A percentile compares a stretch with the other conserved stretches of the same genome.
Evolutionary conservation across 805 yeast species (phyloP).

Genomic region (Maudiozyma saulgeensis): DNA sequence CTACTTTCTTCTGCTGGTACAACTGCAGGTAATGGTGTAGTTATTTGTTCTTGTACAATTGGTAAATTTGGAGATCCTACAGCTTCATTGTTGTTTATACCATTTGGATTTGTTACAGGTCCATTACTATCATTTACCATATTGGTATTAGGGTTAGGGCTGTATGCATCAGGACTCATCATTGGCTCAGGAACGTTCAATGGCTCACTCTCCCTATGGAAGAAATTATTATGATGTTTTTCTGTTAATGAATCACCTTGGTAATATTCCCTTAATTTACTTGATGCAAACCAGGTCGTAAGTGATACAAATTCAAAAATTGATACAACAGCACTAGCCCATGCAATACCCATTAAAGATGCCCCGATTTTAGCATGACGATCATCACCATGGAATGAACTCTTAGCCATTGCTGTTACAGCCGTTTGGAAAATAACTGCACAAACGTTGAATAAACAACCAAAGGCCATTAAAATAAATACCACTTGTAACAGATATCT

Average conservation of each 20-base stretch:
- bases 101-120: background rate
- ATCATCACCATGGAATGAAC: conserved; percentile 48
- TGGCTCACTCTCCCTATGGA: conserved; percentile 7
- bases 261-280: background rate
- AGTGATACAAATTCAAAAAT: conserved; percentile 8
- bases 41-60: background rate
- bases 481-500: conserved; percentile 44
- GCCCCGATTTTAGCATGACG: conserved; percentile 44
- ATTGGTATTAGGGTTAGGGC: conserved; percentile 1
- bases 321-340: conserved; percentile 54
- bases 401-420: conserved; percentile 61
- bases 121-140: background rate
- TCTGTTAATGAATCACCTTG: background rate
- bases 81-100: background rate
- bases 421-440: conserved; percentile 72
- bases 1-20: conserved; percentile 12
- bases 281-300: background rate
- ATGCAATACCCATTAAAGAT: conserved; percentile 49
- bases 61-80: background rate
- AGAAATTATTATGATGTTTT: conserved; percentile 5
- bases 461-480: conserved; percentile 42
- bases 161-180: conserved; percentile 4
- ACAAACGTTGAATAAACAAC: conserved; percentile 45
- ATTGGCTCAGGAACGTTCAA: conserved; percentile 8
- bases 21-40: background rate